Evolutionary conservation across 169 alveolate species (phyloP).

Genomic region (Cyclospora cayetanensis): DNA sequence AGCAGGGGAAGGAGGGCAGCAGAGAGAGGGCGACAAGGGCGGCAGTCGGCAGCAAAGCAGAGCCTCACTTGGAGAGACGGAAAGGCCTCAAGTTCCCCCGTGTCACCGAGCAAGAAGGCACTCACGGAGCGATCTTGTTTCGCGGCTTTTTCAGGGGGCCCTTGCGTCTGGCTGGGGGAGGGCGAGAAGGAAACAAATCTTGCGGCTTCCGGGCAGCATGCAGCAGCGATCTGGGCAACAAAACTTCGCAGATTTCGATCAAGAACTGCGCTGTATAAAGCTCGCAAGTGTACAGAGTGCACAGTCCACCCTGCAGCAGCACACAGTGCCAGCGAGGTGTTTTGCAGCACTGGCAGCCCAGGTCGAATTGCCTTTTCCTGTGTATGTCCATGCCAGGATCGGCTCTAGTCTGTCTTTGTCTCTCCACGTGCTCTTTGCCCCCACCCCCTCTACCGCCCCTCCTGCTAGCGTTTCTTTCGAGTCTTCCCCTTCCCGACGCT

Average conservation of each 20-base stretch:
- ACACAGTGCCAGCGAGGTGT: not conserved
- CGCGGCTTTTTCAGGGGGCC: too few relatives aligned
- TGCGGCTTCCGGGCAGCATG: constrained; percentile 57
- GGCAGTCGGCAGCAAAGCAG: not conserved
- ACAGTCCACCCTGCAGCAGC: constrained; percentile 70
- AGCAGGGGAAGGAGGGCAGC: too few relatives aligned
- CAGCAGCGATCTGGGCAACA: constrained; percentile 56
- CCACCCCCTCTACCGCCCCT: not conserved
- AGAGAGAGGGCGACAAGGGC: too few relatives aligned
- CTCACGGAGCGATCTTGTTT: too few relatives aligned
- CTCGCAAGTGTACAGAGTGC: constrained; percentile 70
- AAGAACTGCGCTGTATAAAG: constrained; percentile 53
- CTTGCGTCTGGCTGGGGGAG: constrained; percentile 7
- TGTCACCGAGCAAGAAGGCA: not conserved
- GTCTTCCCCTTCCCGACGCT: not conserved
- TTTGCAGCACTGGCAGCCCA: not conserved
- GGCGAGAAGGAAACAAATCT: constrained; percentile 21
- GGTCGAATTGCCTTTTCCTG: not conserved
- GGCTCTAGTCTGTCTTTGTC: not conserved
- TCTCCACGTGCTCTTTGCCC: not conserved
- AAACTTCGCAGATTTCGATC: constrained; percentile 51
- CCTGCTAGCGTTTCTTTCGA: not conserved
- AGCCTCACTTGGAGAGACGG: constrained; percentile 3
- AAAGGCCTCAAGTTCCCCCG: not conserved
- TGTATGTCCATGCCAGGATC: not conserved